Percentiles rank a stretch among this genome's conserved stretches.
Conservation (phyloP, 176 grass and related monocot genomes). For the Ananas comosus region DNA sequence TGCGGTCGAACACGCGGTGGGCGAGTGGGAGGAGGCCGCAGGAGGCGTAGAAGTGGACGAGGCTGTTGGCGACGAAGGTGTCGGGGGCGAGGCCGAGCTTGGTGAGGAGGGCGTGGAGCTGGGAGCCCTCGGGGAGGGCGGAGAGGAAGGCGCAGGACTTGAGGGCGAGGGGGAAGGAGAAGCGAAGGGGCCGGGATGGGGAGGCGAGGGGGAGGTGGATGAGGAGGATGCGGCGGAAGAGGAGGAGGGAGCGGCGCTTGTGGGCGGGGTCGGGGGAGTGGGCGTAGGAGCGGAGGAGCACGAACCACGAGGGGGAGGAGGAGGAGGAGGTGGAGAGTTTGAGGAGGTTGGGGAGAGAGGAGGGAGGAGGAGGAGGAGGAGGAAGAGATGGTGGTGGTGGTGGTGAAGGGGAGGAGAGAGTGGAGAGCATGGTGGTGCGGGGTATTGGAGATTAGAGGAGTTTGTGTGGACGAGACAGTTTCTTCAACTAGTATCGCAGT, state of each 20-base stretch:
- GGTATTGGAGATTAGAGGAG: too few relatives aligned
- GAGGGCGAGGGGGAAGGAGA: constrained; percentile 49
- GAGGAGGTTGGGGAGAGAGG: not conserved
- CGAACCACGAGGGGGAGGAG: constrained; percentile 28
- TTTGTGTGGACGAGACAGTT: too few relatives aligned
- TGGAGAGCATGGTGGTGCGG: not conserved
- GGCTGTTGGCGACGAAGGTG: constrained; percentile 67
- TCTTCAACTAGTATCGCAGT: too few relatives aligned
- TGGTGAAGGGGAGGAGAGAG: not conserved
- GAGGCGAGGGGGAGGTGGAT: constrained; percentile 26
- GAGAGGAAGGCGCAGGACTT: constrained; percentile 68
- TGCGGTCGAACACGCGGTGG: constrained; percentile 46
- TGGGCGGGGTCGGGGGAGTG: constrained; percentile 30
- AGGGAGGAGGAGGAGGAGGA: not conserved
- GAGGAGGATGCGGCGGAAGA: constrained; percentile 44
- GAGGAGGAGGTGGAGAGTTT: not conserved
- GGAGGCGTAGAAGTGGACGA: constrained; percentile 82
- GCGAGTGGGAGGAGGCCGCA: constrained; percentile 33
- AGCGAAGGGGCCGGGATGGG: constrained; percentile 18
- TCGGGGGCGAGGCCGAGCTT: constrained; percentile 44
- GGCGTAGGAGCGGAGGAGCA: constrained; percentile 57
- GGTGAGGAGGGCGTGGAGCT: constrained; percentile 64
- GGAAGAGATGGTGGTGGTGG: not conserved
- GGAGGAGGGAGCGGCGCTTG: constrained; percentile 34
- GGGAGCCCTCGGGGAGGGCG: constrained; percentile 49